A percentile compares a stretch with the other conserved stretches of the same genome.
Conservation (phyloP, 768 basidiomycete genomes). For the Pluteus cervinus region DNA sequence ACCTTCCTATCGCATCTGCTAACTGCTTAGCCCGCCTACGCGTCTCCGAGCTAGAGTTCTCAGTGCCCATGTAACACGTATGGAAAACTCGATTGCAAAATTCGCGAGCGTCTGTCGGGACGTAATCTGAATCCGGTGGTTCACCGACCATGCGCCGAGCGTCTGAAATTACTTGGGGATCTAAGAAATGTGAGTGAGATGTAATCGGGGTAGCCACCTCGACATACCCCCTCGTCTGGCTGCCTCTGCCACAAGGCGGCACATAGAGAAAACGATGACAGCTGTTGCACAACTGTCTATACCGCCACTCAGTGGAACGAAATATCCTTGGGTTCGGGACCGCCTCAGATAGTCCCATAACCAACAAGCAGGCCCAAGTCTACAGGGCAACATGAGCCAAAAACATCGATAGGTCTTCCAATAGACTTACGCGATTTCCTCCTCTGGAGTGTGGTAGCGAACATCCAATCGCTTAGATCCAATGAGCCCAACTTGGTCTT, state of each 20-base stretch:
- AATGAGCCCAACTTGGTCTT: slow-evolving; percentile 36
- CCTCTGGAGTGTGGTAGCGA: slow-evolving; percentile 82
- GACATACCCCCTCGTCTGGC: slow-evolving; percentile 62
- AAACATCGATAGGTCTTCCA: not conserved
- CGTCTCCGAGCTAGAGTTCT: slow-evolving; percentile 89
- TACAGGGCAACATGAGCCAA: slow-evolving; percentile 22
- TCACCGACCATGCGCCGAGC: slow-evolving; percentile 88
- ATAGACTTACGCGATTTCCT: slow-evolving; percentile 88
- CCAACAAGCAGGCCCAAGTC: slow-evolving; percentile 97
- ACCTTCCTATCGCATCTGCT: slow-evolving; percentile 88
- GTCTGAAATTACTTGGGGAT: slow-evolving; percentile 83
- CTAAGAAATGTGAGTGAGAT: slow-evolving; percentile 26
- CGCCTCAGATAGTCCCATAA: slow-evolving; percentile 99
- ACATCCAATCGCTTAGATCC: slow-evolving; percentile 39
- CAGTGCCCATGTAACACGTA: slow-evolving; percentile 99
- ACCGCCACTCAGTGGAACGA: slow-evolving; percentile 91
- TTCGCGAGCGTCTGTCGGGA: slow-evolving; percentile 84
- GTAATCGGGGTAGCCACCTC: not conserved
- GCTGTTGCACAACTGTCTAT: slow-evolving; percentile 98
- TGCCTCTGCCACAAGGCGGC: slow-evolving; percentile 80
- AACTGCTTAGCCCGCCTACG: slow-evolving; percentile 81
- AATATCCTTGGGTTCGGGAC: slow-evolving; percentile 91
- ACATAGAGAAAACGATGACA: slow-evolving; percentile 96
- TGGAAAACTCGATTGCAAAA: slow-evolving; percentile 88
- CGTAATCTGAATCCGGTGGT: slow-evolving; percentile 70